Percentiles rank a stretch among this genome's conserved stretches.
phyloP scores from a whole-genome alignment of 148 eudicot species.

The Silene latifolia region DNA sequence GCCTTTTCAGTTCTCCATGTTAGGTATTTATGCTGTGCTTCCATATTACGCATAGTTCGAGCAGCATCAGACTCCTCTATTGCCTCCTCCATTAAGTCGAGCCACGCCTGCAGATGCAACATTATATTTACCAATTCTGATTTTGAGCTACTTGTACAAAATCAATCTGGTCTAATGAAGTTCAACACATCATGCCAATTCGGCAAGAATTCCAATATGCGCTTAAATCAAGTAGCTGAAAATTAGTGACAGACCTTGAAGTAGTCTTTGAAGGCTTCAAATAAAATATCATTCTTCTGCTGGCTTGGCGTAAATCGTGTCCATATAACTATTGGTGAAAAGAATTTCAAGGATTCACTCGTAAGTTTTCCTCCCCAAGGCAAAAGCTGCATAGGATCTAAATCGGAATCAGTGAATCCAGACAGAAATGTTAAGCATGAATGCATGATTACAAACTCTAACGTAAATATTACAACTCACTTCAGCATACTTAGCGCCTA shows the following conservation, averaged over 20 bases:
- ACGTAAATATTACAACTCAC: constrained; percentile 28
- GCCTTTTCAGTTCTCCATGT: constrained; percentile 95
- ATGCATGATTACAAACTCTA: not conserved
- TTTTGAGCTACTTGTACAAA: not conserved
- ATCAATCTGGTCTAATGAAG: not conserved
- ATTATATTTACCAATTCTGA: not conserved
- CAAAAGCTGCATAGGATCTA: constrained; percentile 77
- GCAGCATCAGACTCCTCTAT: constrained; percentile 42
- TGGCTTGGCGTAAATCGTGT: constrained; percentile 64
- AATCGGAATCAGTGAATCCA: constrained; percentile 42
- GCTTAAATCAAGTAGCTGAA: not conserved
- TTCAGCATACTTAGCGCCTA: constrained; percentile 68
- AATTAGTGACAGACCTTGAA: constrained; percentile 50
- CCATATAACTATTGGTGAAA: constrained; percentile 96
- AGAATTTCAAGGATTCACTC: constrained; percentile 79
- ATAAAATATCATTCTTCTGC: constrained; percentile 46
- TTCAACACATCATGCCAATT: not conserved
- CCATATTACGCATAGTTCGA: constrained; percentile 42
- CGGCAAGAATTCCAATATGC: not conserved
- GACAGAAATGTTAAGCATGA: constrained; percentile 1
- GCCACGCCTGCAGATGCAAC: constrained; percentile 65
- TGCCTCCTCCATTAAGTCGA: constrained; percentile 66
- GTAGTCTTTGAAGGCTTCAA: constrained; percentile 79
- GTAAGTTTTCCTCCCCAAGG: constrained; percentile 99
- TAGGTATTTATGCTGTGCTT: constrained; percentile 83